phyloP scores from a whole-genome alignment of 345 rosid species.

The Syzygium jambos region DNA sequence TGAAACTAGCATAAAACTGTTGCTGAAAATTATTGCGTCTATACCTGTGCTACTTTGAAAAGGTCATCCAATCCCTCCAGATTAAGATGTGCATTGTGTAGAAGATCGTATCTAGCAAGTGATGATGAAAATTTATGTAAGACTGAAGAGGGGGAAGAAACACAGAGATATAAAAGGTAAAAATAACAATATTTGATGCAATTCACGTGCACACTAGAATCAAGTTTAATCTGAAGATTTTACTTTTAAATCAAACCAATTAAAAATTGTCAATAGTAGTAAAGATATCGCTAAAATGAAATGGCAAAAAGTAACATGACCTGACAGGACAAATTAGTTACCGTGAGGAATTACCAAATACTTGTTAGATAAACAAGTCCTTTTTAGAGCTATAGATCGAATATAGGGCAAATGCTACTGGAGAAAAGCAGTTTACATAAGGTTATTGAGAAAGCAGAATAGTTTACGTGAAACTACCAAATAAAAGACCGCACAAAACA shows the following conservation, averaged over 20 bases:
- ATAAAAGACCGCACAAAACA: not conserved
- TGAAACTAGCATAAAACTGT: not conserved
- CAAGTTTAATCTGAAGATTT: not conserved
- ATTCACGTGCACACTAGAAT: not conserved
- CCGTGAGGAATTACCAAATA: not conserved
- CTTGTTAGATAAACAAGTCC: not conserved
- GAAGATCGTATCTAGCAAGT: conserved; percentile 67
- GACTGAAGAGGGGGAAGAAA: not conserved
- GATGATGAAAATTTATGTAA: not conserved
- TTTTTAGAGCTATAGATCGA: not conserved
- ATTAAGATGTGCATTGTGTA: conserved; percentile 96
- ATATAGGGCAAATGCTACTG: not conserved
- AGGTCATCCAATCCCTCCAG: conserved; percentile 79
- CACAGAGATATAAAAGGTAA: not conserved
- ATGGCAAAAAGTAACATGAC: not conserved
- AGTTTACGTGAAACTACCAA: not conserved
- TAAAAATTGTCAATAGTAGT: not conserved
- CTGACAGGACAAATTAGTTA: not conserved
- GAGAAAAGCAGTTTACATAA: not conserved
- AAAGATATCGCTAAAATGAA: not conserved
- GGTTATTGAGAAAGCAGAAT: not conserved
- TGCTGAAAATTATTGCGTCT: not conserved
- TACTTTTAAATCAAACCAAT: not conserved
- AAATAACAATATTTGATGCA: not conserved
- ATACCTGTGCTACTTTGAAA: conserved; percentile 88